A percentile compares a stretch with the other conserved stretches of the same genome.
These are phyloP conservation scores for Alopecurus myosuroides DNA, from an alignment of 176 grass and related monocot species.

Conservation along the genomic window DNA sequence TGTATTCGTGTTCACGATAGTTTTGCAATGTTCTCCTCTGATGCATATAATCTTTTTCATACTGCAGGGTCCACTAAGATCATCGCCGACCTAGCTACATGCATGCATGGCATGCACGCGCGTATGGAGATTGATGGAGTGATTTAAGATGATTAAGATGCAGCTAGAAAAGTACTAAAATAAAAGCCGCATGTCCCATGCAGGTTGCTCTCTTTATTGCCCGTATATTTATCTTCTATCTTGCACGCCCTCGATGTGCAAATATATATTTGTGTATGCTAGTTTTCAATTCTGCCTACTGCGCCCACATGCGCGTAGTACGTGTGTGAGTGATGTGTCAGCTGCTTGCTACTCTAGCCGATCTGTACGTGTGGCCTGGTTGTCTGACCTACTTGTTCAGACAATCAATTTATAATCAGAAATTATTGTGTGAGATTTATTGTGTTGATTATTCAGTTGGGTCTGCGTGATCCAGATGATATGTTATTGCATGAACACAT, in stretches of 20 bases:
- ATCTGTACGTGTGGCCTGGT: neutral
- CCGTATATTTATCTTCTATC: neutral
- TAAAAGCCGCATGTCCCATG: neutral
- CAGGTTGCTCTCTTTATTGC: neutral
- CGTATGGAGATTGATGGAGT: neutral
- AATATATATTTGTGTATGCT: neutral
- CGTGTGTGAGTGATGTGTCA: neutral
- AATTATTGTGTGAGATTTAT: neutral
- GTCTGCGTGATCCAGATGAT: neutral
- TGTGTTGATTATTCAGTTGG: neutral
- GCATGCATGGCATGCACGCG: neutral
- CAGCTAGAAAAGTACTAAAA: neutral
- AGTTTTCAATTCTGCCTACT: neutral
- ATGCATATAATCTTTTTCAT: neutral
- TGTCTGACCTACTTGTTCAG: constrained; percentile 7
- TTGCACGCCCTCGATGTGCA: neutral
- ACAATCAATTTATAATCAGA: neutral
- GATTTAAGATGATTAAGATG: neutral
- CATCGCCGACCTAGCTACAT: neutral
- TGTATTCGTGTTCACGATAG: too few relatives aligned
- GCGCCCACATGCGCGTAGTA: neutral
- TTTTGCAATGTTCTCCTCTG: neutral
- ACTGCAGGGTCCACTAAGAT: neutral
- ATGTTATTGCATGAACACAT: neutral
- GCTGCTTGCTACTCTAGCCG: neutral